Evolutionary conservation across 371 early-diverging fungal species (phyloP).

Genomic region (Mortierella sp.): DNA sequence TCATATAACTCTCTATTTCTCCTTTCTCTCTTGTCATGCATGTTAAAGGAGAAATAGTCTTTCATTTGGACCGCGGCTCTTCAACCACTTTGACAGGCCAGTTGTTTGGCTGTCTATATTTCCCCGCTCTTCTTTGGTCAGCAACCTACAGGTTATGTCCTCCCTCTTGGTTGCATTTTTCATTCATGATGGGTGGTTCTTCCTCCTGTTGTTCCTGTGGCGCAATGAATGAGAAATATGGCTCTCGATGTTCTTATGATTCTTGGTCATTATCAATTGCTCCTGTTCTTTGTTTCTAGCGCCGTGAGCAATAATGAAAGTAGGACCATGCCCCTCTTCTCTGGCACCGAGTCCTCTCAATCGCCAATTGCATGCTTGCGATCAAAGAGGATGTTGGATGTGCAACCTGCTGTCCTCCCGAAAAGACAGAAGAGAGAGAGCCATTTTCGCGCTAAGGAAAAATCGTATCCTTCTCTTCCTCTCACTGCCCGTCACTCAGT

Average conservation of each 20-base stretch:
- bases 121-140: slow-evolving; percentile 5
- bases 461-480: background rate
- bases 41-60: background rate
- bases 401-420: background rate
- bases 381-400: background rate
- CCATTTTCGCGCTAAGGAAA: background rate
- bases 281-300: background rate
- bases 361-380: slow-evolving; percentile 2
- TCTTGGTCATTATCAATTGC: background rate
- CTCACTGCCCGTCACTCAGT: background rate
- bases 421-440: background rate
- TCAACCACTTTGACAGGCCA: background rate
- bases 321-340: background rate
- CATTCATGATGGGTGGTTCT: too few species aligned
- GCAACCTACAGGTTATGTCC: background rate
- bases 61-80: background rate
- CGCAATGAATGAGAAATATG: background rate
- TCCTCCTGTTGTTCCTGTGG: background rate
- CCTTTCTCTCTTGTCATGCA: background rate
- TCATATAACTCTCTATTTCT: background rate
- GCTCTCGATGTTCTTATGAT: slow-evolving; percentile 6
- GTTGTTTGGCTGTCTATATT: background rate
- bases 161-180: background rate
- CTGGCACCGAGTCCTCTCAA: background rate
- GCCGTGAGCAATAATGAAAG: background rate